phyloP scores from a whole-genome alignment of 768 basidiomycete species.

The Lentinula detonsa region DNA sequence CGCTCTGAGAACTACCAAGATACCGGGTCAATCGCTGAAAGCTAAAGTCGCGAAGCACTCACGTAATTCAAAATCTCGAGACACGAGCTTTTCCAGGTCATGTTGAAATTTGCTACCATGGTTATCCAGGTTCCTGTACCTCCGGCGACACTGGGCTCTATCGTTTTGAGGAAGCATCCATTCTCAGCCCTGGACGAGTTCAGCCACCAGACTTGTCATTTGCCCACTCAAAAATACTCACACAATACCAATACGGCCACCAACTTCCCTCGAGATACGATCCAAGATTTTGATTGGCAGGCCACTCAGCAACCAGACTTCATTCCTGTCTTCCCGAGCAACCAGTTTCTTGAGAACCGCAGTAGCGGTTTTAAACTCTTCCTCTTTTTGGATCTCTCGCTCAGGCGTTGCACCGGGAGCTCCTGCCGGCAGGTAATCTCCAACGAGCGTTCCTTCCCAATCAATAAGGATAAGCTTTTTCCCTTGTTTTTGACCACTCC shows the following conservation, averaged over 20 bases:
- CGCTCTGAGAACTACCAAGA: slow-evolving; percentile 75
- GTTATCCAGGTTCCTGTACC: slow-evolving; percentile 54
- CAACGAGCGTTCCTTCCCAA: slow-evolving; percentile 55
- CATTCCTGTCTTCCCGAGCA: slow-evolving; percentile 57
- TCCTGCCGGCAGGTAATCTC: slow-evolving; percentile 1
- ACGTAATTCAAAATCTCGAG: slow-evolving; percentile 83
- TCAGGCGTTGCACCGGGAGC: slow-evolving; percentile 48
- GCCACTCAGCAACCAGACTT: slow-evolving; percentile 81
- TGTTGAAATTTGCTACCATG: slow-evolving; percentile 73
- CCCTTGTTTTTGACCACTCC: slow-evolving; percentile 44
- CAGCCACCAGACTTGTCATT: not conserved
- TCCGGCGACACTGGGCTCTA: slow-evolving; percentile 8
- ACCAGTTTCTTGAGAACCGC: slow-evolving; percentile 50
- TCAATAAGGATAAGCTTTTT: slow-evolving; percentile 69
- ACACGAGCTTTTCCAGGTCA: slow-evolving; percentile 78
- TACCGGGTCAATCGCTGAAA: not conserved
- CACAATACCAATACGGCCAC: slow-evolving; percentile 66
- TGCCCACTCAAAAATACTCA: slow-evolving; percentile 28
- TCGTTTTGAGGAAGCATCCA: slow-evolving; percentile 75
- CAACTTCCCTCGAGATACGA: slow-evolving; percentile 51
- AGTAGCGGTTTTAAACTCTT: slow-evolving; percentile 33
- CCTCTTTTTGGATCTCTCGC: slow-evolving; percentile 9
- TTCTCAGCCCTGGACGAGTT: slow-evolving; percentile 64
- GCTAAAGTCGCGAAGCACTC: slow-evolving; percentile 22
- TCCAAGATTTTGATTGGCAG: slow-evolving; percentile 61